Percentiles rank a stretch among this genome's conserved stretches.
Evolutionary conservation across 768 basidiomycete genomes (phyloP).

Genomic region (Filobasidium floriforme): DNA sequence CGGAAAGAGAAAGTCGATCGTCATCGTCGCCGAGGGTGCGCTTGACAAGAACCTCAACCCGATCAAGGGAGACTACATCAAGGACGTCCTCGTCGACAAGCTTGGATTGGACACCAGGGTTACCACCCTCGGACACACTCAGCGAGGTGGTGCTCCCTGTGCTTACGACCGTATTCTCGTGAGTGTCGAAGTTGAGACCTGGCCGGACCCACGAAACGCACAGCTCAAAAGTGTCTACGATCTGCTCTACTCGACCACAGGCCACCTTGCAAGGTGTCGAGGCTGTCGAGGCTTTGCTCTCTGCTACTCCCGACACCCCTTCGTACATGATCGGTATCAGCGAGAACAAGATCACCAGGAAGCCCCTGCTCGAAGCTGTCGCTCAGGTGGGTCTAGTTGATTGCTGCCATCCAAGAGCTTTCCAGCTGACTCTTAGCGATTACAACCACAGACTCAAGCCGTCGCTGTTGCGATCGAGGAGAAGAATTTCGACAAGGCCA

Average conservation of each 20-base stretch:
- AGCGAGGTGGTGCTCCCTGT: conserved; percentile 87
- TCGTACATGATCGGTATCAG: conserved; percentile 95
- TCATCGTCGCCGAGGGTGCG: conserved; percentile 96
- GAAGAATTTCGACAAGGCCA: conserved; percentile 77
- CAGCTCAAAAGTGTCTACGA: no score
- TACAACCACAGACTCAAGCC: conserved; percentile 61
- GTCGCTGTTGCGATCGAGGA: conserved; percentile 72
- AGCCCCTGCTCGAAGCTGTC: conserved; percentile 89
- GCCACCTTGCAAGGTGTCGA: conserved; percentile 94
- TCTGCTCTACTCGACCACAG: no score
- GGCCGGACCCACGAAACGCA: no score
- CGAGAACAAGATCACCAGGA: conserved; percentile 89
- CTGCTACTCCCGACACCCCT: conserved; percentile 77
- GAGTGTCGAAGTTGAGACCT: no score
- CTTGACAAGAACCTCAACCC: conserved; percentile 78
- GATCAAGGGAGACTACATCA: conserved; percentile 86
- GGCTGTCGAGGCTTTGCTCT: conserved; percentile 78
- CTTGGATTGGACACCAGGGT: conserved; percentile 91
- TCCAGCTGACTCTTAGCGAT: background rate
- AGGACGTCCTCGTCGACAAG: conserved; percentile 73
- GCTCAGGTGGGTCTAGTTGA: conserved; percentile 55
- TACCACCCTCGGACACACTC: conserved; percentile 93
- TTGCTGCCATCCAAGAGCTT: background rate
- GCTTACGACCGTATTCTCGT: conserved; percentile 89
- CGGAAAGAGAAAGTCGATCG: conserved; percentile 96